Conservation (phyloP, 1,139 yeast species). For the Nakaseomyces kungkrabaensis region DNA sequence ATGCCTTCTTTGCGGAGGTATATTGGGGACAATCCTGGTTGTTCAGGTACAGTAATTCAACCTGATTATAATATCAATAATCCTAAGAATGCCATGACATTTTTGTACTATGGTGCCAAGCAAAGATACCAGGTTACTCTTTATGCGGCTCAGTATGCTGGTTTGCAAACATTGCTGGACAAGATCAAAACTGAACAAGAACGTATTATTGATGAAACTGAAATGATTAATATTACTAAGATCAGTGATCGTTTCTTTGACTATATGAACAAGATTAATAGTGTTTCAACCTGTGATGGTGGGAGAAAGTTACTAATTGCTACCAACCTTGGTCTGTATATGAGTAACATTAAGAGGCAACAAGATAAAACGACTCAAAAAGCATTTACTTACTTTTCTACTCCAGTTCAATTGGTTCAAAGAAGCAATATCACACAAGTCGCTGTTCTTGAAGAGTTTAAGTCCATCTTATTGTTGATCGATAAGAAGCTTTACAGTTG, state of each 20-base stretch:
- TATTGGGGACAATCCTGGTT: slow-evolving; percentile 31
- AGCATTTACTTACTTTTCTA: slow-evolving; percentile 46
- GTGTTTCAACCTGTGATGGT: slow-evolving; percentile 92
- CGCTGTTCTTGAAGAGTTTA: slow-evolving; percentile 87
- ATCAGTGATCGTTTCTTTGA: slow-evolving; percentile 67
- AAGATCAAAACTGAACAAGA: slow-evolving; percentile 73
- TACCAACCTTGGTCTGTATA: slow-evolving; percentile 84
- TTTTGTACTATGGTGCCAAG: slow-evolving; percentile 45
- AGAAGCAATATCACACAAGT: slow-evolving; percentile 76
- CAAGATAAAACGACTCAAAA: slow-evolving; percentile 31
- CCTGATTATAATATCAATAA: slow-evolving; percentile 20
- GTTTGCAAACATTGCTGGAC: slow-evolving; percentile 73
- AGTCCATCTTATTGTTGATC: slow-evolving; percentile 67
- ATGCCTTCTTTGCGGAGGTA: slow-evolving; percentile 50
- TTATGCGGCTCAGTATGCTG: slow-evolving; percentile 54
- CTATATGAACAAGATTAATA: slow-evolving; percentile 66
- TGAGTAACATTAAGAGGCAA: slow-evolving; percentile 47
- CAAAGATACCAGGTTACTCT: slow-evolving; percentile 60
- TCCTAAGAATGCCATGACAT: slow-evolving; percentile 34
- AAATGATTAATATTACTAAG: slow-evolving; percentile 70
- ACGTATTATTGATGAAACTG: slow-evolving; percentile 59
- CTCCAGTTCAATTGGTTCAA: slow-evolving; percentile 70
- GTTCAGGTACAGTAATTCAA: slow-evolving; percentile 35
- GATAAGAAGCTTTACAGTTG: slow-evolving; percentile 80
- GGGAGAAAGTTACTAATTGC: slow-evolving; percentile 87